Base-by-base conservation (phyloP, 331 rosid genomes). In the Quercus tomentella region DNA sequence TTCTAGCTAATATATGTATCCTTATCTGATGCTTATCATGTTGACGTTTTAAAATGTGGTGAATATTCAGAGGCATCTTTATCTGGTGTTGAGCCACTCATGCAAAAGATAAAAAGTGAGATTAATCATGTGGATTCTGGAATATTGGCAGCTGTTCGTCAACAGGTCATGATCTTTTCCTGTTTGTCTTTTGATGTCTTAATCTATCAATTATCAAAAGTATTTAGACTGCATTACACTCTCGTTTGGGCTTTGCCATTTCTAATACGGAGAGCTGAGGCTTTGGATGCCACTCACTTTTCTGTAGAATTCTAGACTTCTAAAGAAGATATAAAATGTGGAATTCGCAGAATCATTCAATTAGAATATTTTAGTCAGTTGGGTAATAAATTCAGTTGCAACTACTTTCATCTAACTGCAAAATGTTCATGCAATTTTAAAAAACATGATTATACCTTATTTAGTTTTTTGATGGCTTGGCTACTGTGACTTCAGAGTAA, bases 71-170 rank as follows among this genome's bases (percentile, higher is more conserved):
- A 96, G 92, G 93, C 87, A 26, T 96, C 99, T 63, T 74, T 96
- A 5, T 86, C 97, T n/a, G 99, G 98, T 26, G 99, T 96, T 7
- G 99, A 93, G 79, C 99, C 97, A 45, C 92, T 96, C 16, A 96
- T 96, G 99, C 99, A 96, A 77, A 93, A 96, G 87, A 93, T 96
- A 61, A 97, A 96, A 78, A 80, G 81, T 82, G 99, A 96, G 90
- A 96, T 96, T 89, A 93, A 92, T 70, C 93, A 89, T 0, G 98
- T 96, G 33, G 99, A 96, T 89, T 91, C 96, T 56, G 99, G 95
- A 71, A 96, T 96, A 68, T 80, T 96, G 72, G 86, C 93, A 10
- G 98, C 99, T n/a, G 98, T 96, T 86, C 98, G 96, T 73, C 98
- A 93, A 74, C 99, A 96, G 97, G 99, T 96, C 22, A 67, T 81